These are phyloP conservation scores for Arthroderma uncinatum DNA, from an alignment of 2,329 filamentous ascomycete species.

Conservation along the genomic window DNA sequence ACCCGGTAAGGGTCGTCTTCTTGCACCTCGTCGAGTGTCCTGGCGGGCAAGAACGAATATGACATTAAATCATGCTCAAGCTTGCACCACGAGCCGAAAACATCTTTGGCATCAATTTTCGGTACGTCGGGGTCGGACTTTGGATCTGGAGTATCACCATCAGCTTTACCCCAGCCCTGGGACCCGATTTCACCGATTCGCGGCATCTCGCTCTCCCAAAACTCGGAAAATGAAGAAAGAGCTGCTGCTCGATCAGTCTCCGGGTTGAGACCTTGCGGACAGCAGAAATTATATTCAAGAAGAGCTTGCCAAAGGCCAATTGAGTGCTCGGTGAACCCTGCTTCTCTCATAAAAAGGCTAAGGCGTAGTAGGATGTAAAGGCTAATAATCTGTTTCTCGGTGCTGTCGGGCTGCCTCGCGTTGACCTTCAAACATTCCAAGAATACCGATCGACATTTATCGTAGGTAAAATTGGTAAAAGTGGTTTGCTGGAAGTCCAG, in stretches of 20 bases:
- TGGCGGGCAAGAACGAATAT: slow-evolving; percentile 52
- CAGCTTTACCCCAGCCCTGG: slow-evolving; percentile 51
- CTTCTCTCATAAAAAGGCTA: slow-evolving; percentile 62
- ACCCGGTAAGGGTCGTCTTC: slow-evolving; percentile 76
- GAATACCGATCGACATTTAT: slow-evolving; percentile 51
- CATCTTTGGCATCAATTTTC: slow-evolving; percentile 18
- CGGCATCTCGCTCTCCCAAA: slow-evolving; percentile 77
- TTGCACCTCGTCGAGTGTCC: slow-evolving; percentile 60
- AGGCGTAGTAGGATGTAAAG: slow-evolving; percentile 63
- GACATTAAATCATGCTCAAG: slow-evolving; percentile 44
- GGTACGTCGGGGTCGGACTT: slow-evolving; percentile 19
- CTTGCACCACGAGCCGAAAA: slow-evolving; percentile 37
- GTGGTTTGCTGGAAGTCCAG: slow-evolving; percentile 61
- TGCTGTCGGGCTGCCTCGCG: slow-evolving; percentile 11
- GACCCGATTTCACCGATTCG: slow-evolving; percentile 65
- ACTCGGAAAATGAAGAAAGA: slow-evolving; percentile 49
- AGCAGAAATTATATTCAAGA: slow-evolving; percentile 59
- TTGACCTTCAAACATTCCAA: slow-evolving; percentile 44
- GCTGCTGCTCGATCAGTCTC: slow-evolving; percentile 10
- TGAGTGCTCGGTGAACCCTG: slow-evolving; percentile 67
- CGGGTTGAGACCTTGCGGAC: slow-evolving; percentile 33
- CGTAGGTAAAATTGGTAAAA: slow-evolving; percentile 56
- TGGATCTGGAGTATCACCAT: slow-evolving; percentile 25
- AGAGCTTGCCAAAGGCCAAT: slow-evolving; percentile 72
- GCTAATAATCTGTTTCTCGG: slow-evolving; percentile 32